Evolutionary conservation across 345 rosid genomes (phyloP).

Genomic region (Hibiscus mutabilis): DNA sequence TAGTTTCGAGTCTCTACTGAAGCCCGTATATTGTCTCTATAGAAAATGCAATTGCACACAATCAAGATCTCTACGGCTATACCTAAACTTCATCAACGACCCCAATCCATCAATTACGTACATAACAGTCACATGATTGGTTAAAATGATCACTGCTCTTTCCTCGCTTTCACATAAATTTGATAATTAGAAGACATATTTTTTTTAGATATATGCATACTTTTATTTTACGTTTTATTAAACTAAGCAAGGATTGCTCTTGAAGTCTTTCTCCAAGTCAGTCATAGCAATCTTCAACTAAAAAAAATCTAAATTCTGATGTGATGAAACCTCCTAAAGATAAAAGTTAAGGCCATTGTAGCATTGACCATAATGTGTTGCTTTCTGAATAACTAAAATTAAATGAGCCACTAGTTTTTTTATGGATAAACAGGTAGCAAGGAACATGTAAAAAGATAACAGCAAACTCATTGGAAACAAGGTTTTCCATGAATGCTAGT

Average conservation of each 20-base stretch:
- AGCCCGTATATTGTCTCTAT: background rate
- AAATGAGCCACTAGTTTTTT: background rate
- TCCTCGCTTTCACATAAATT: background rate
- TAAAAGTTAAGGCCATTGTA: background rate
- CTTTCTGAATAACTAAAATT: background rate
- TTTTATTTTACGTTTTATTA: background rate
- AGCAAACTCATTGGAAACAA: background rate
- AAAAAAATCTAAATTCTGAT: background rate
- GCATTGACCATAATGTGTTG: background rate
- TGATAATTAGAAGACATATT: background rate
- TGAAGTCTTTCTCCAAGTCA: background rate
- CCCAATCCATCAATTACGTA: background rate
- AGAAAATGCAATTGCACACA: background rate
- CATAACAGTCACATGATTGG: background rate
- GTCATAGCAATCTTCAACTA: background rate
- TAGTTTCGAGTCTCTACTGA: background rate
- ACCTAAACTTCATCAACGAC: background rate
- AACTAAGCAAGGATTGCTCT: background rate
- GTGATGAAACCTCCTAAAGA: background rate
- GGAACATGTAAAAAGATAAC: background rate
- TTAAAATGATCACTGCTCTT: background rate
- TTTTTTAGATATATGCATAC: background rate
- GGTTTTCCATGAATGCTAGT: background rate
- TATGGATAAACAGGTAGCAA: background rate
- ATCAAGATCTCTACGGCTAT: background rate